phyloP scores from a whole-genome alignment of 73 alveolate genomes.

The Urostyla sp. region DNA sequence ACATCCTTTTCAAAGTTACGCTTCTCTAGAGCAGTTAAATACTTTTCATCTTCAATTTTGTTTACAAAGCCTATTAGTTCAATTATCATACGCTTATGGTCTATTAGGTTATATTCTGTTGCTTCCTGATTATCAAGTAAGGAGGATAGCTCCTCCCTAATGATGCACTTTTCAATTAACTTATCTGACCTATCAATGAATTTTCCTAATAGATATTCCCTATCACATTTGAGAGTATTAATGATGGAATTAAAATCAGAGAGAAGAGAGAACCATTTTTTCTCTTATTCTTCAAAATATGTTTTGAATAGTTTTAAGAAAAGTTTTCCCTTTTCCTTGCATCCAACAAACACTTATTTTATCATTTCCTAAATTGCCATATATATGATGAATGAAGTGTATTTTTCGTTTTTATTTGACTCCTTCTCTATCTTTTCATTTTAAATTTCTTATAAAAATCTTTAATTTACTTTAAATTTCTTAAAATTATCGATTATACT shows the following conservation, averaged over 20 bases:
- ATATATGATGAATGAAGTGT: slow-evolving; percentile 17
- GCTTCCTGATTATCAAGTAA: slow-evolving; percentile 1
- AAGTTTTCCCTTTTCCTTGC: slow-evolving; percentile 28
- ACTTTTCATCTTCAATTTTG: slow-evolving; percentile 47
- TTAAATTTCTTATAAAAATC: no score
- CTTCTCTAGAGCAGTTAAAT: slow-evolving; percentile 38
- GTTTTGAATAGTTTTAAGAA: slow-evolving; percentile 21
- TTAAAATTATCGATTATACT: slow-evolving; percentile 26
- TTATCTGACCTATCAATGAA: slow-evolving; percentile 13
- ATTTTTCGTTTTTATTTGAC: neutral
- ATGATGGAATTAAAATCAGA: neutral
- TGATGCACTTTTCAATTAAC: neutral
- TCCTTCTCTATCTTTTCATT: neutral
- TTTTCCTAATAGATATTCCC: neutral
- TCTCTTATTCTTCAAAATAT: slow-evolving; percentile 40
- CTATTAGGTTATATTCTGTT: slow-evolving; percentile 11
- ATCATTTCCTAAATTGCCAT: slow-evolving; percentile 50
- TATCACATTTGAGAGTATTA: slow-evolving; percentile 11
- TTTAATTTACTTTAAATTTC: slow-evolving; percentile 13
- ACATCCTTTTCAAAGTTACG: slow-evolving; percentile 54
- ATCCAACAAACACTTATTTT: slow-evolving; percentile 17
- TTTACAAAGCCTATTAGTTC: slow-evolving; percentile 44
- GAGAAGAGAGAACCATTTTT: slow-evolving; percentile 7
- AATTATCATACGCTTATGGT: slow-evolving; percentile 24
- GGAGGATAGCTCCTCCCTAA: neutral